Conservation (phyloP, 768 basidiomycete species). For the Boletus rubescentipes region DNA sequence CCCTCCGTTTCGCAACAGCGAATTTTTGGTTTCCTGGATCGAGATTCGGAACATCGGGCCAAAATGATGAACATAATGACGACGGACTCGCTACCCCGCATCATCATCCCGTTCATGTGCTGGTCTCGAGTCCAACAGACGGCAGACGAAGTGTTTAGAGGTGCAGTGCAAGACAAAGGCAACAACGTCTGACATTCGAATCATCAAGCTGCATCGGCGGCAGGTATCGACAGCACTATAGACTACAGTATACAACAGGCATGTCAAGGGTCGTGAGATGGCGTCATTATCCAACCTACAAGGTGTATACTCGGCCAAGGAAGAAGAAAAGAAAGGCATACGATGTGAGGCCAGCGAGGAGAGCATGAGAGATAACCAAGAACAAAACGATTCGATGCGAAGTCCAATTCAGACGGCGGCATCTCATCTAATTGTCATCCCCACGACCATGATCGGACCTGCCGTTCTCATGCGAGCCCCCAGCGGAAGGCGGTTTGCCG, state of each 20-base stretch:
- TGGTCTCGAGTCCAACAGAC: not conserved
- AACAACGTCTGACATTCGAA: slow-evolving; percentile 22
- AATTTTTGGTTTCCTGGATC: slow-evolving; percentile 23
- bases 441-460: slow-evolving; percentile 30
- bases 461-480: slow-evolving; percentile 29
- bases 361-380: slow-evolving; percentile 19
- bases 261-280: slow-evolving; percentile 18
- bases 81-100: too few species aligned
- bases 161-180: slow-evolving; percentile 9
- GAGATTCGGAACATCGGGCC: slow-evolving; percentile 30
- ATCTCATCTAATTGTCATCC: slow-evolving; percentile 34
- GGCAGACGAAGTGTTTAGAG: not conserved
- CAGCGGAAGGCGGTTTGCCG: slow-evolving; percentile 39
- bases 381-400: slow-evolving; percentile 15
- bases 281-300: slow-evolving; percentile 28
- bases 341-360: slow-evolving; percentile 5
- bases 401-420: slow-evolving; percentile 9
- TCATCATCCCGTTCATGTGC: not conserved
- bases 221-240: slow-evolving; percentile 31
- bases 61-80: too few species aligned
- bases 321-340: slow-evolving; percentile 16
- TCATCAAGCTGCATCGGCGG: slow-evolving; percentile 19
- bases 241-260: slow-evolving; percentile 31
- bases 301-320: slow-evolving; percentile 24
- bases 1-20: slow-evolving; percentile 31